Percentiles rank a stretch among this genome's conserved stretches.
phyloP scores from a whole-genome alignment of 768 basidiomycete species.

The Rhodotorula babjevae region DNA sequence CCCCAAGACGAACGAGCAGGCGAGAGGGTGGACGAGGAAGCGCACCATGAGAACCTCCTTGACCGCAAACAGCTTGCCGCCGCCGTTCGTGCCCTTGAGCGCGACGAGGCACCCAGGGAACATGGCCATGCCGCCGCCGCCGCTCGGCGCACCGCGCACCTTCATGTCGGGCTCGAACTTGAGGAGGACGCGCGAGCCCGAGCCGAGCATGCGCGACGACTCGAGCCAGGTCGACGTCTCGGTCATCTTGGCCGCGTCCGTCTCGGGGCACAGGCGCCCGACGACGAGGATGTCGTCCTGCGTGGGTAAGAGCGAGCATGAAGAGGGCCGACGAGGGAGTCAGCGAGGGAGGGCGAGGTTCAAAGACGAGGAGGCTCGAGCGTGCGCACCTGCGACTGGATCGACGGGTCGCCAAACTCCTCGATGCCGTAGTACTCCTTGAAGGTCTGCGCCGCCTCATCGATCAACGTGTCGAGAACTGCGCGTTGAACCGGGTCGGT shows the following conservation, averaged over 20 bases:
- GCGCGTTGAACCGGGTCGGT: constrained; percentile 7
- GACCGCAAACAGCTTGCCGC: constrained; percentile 78
- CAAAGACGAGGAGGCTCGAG: too few relatives aligned
- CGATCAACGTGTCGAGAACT: constrained; percentile 83
- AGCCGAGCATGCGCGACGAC: constrained; percentile 70
- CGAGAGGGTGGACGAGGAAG: constrained; percentile 2
- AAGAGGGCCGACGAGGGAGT: not conserved
- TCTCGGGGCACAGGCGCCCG: constrained; percentile 68
- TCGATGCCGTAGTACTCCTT: constrained; percentile 58
- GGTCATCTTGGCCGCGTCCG: constrained; percentile 56
- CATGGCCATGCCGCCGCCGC: constrained; percentile 63
- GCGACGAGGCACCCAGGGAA: constrained; percentile 87
- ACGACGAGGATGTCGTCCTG: constrained; percentile 61
- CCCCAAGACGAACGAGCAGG: too few relatives aligned
- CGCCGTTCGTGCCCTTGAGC: constrained; percentile 81
- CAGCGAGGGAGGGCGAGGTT: not conserved
- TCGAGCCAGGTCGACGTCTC: constrained; percentile 74
- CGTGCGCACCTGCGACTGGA: constrained; percentile 27
- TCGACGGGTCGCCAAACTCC: constrained; percentile 73
- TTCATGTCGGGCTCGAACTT: constrained; percentile 64
- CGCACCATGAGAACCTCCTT: constrained; percentile 75
- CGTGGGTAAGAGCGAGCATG: too few relatives aligned
- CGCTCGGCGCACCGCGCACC: constrained; percentile 62
- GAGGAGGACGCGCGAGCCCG: constrained; percentile 60
- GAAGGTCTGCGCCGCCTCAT: constrained; percentile 73